phyloP scores from a whole-genome alignment of 2,329 filamentous ascomycete genomes.

The Verticillium nonalfalfae region DNA sequence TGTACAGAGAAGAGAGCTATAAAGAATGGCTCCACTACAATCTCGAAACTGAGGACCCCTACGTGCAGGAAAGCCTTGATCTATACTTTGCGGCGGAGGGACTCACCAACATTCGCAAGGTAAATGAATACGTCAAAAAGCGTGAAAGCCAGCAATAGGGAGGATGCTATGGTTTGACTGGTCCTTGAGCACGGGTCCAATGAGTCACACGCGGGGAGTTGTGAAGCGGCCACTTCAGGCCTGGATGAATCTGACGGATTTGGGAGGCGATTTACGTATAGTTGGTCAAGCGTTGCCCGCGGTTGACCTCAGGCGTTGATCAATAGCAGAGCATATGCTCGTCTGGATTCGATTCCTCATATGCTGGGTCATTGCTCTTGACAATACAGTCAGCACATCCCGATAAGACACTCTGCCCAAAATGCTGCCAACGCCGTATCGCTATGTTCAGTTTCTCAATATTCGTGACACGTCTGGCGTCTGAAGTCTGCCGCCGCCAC shows the following conservation, averaged over 20 bases:
- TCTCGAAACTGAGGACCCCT: slow-evolving; percentile 3
- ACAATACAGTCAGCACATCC: background rate
- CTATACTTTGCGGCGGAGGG: slow-evolving; percentile 12
- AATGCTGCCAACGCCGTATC: background rate
- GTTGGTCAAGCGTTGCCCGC: background rate
- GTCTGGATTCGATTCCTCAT: too few species aligned
- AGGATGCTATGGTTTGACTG: background rate
- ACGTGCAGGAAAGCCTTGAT: slow-evolving; percentile 10
- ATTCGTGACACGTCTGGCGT: background rate
- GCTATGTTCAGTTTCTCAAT: background rate
- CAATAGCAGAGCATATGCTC: too few species aligned
- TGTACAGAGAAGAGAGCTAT: background rate
- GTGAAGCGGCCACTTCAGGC: too few species aligned
- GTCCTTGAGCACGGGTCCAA: too few species aligned
- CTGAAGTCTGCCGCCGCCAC: background rate
- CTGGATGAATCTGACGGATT: too few species aligned
- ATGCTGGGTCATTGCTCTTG: background rate
- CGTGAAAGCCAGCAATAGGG: background rate
- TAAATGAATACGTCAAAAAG: slow-evolving; percentile 15
- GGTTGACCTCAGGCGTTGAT: too few species aligned
- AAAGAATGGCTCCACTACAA: slow-evolving; percentile 11
- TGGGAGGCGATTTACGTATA: too few species aligned
- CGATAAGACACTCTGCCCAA: background rate
- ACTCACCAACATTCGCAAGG: slow-evolving; percentile 14
- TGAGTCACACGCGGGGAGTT: too few species aligned